Percentiles rank a stretch among this genome's conserved stretches.
Conservation (phyloP, 2,329 filamentous ascomycete genomes). For the Diaporthe nobilis region DNA sequence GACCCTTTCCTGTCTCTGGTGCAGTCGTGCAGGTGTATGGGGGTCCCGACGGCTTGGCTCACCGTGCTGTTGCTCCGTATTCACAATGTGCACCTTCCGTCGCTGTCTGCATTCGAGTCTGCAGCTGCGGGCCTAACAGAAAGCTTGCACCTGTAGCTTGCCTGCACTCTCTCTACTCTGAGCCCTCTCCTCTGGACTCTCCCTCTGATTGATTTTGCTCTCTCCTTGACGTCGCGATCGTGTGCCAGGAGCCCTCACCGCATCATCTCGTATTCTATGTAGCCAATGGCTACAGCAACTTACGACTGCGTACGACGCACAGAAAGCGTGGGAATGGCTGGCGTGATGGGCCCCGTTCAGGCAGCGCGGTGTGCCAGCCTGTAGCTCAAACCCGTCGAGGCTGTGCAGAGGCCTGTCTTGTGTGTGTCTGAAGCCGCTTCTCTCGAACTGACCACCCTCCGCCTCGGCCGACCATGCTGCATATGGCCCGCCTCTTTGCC, state of each 20-base stretch:
- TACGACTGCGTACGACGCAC: slow-evolving; percentile 10
- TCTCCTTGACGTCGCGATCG: background rate
- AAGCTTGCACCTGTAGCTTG: background rate
- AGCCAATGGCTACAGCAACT: background rate
- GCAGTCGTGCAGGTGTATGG: slow-evolving; percentile 1
- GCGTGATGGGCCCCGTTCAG: slow-evolving; percentile 2
- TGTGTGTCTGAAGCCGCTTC: background rate
- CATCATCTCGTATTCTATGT: slow-evolving; percentile 3
- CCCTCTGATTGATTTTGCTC: background rate
- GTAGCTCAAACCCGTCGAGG: slow-evolving; percentile 23
- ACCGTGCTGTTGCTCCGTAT: background rate
- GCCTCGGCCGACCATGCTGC: background rate
- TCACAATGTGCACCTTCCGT: background rate
- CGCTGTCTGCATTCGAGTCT: background rate
- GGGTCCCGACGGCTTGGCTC: slow-evolving; percentile 30
- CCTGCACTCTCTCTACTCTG: background rate
- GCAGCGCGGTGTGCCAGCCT: slow-evolving; percentile 3
- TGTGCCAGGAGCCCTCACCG: background rate
- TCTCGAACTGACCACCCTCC: background rate
- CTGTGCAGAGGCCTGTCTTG: slow-evolving; percentile 17
- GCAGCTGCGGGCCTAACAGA: background rate
- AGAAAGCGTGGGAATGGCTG: background rate
- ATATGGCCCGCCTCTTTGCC: background rate
- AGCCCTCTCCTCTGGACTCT: background rate
- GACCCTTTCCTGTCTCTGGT: slow-evolving; percentile 1